A percentile compares a stretch with the other conserved stretches of the same genome.
Evolutionary conservation across 2,329 filamentous ascomycete species (phyloP).

Genomic region (Xylogone sp.): DNA sequence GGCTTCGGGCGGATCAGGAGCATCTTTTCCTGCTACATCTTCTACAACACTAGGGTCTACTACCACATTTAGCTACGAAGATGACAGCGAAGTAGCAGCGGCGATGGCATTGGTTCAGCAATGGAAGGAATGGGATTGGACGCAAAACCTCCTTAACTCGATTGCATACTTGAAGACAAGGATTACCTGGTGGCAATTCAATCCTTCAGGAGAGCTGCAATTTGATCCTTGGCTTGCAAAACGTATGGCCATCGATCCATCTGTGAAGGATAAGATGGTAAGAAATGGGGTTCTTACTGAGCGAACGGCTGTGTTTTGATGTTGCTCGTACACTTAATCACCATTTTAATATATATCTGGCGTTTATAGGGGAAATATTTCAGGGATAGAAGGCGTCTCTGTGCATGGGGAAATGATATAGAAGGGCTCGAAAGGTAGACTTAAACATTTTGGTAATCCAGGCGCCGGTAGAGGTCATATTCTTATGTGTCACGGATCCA

Average conservation of each 20-base stretch:
- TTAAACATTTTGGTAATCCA: too few relatives aligned
- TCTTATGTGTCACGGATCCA: too few relatives aligned
- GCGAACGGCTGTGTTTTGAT: neutral
- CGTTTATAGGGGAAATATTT: too few relatives aligned
- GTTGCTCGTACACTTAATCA: too few relatives aligned
- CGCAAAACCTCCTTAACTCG: conserved; percentile 10
- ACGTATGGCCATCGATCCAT: conserved; percentile 19
- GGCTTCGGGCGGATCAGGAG: conserved; percentile 5
- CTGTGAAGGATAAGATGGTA: conserved; percentile 21
- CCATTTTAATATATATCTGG: too few relatives aligned
- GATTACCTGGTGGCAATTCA: conserved; percentile 22
- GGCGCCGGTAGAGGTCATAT: too few relatives aligned
- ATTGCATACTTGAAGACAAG: conserved; percentile 10
- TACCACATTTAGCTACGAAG: conserved; percentile 1
- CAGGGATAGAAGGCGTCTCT: too few relatives aligned
- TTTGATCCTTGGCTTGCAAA: conserved; percentile 18
- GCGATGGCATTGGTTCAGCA: conserved; percentile 1
- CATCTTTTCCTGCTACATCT: neutral
- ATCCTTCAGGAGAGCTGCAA: neutral
- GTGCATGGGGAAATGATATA: too few relatives aligned
- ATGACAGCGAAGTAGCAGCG: neutral
- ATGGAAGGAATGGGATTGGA: conserved; percentile 20
- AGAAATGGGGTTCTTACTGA: conserved; percentile 14
- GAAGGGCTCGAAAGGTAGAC: too few relatives aligned
- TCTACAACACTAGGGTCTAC: neutral